These are phyloP conservation scores for Phytophthora brassicae DNA, from an alignment of 352 stramenopile genomes.

Conservation along the genomic window DNA sequence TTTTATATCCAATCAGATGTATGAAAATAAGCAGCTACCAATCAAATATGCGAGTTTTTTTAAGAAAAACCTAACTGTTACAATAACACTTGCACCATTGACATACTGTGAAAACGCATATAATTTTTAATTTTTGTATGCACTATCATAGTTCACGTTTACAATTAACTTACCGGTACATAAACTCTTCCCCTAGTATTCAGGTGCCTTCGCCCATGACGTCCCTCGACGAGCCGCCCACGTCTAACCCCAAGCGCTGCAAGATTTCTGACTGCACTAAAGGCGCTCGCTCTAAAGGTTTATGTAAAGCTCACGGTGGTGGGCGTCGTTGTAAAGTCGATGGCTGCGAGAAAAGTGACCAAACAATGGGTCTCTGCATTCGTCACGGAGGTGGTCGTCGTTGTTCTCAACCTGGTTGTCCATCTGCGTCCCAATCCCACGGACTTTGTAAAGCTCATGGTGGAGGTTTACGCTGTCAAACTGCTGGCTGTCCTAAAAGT, in stretches of 20 bases:
- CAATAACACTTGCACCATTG: no score
- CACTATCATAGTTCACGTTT: no score
- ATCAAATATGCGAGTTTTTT: no score
- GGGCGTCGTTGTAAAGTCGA: slow-evolving; percentile 62
- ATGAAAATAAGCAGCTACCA: no score
- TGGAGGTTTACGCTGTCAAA: slow-evolving; percentile 61
- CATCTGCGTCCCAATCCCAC: slow-evolving; percentile 63
- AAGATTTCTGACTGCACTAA: slow-evolving; percentile 49
- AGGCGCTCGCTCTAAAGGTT: slow-evolving; percentile 61
- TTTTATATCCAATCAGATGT: no score
- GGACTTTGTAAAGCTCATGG: slow-evolving; percentile 76
- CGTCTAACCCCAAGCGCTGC: neutral
- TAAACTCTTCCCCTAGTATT: no score
- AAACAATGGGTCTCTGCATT: slow-evolving; percentile 71
- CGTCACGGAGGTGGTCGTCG: slow-evolving; percentile 71
- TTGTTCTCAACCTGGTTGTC: slow-evolving; percentile 61
- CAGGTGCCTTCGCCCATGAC: neutral
- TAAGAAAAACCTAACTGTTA: no score
- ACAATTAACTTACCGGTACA: no score
- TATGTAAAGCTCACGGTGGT: slow-evolving; percentile 70
- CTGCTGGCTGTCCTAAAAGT: slow-evolving; percentile 65
- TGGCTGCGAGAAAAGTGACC: slow-evolving; percentile 62
- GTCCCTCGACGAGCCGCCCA: neutral
- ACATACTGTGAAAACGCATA: no score
- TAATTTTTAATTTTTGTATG: no score